Conservation (phyloP, 192 early-diverging fungal genomes). For the Rhizophagus sp. region DNA sequence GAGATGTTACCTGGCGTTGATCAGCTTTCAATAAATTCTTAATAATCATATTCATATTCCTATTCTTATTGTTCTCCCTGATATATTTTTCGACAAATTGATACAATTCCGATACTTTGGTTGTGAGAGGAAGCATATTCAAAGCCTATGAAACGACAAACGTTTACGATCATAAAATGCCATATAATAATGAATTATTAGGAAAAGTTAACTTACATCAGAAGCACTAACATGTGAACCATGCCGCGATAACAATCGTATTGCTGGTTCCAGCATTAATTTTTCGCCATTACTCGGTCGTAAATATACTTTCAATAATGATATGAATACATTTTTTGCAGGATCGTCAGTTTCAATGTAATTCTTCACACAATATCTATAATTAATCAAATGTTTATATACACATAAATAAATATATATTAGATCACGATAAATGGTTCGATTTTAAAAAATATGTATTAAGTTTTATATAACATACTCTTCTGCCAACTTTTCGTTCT, state of each 20-base stretch:
- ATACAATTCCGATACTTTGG: slow-evolving; percentile 45
- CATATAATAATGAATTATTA: background rate
- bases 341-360: slow-evolving; percentile 49
- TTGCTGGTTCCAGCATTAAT: slow-evolving; percentile 56
- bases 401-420: slow-evolving; percentile 16
- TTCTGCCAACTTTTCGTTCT: slow-evolving; percentile 67
- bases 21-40: slow-evolving; percentile 73
- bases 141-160: slow-evolving; percentile 36
- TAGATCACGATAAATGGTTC: background rate
- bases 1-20: slow-evolving; percentile 53
- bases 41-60: slow-evolving; percentile 65
- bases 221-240: slow-evolving; percentile 66
- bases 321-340: slow-evolving; percentile 60
- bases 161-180: background rate
- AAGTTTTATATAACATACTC: slow-evolving; percentile 43
- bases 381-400: slow-evolving; percentile 6
- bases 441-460: too few species aligned
- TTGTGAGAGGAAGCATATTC: slow-evolving; percentile 42
- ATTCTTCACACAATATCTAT: slow-evolving; percentile 65
- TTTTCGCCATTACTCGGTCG: slow-evolving; percentile 44
- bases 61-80: slow-evolving; percentile 59
- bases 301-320: slow-evolving; percentile 65
- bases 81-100: slow-evolving; percentile 66
- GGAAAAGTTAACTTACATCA: slow-evolving; percentile 35
- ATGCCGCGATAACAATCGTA: slow-evolving; percentile 64